Base-by-base conservation (phyloP, 495 filamentous ascomycete genomes). In the Cudoniella acicularis region DNA sequence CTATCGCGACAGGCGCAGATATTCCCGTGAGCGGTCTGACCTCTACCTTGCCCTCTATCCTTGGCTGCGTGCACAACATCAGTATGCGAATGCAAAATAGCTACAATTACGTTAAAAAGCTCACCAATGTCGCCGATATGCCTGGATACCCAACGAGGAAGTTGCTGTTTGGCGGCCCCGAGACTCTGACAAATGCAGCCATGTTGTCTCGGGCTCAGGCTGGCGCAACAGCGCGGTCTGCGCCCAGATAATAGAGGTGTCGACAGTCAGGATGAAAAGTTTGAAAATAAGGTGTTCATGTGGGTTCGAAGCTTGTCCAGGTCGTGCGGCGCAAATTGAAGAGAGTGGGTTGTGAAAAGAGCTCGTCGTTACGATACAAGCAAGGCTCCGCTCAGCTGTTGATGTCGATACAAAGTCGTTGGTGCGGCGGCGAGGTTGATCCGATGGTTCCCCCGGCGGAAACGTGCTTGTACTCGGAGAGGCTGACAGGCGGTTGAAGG, bases 21-120 rank as follows among this genome's bases (percentile, higher is more conserved):
- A 88, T 83, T 40, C 94, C 94, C 40, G 83, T 76, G 63, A 81
- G 80, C 30, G 94, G 95, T 56, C 94, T 87, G 63, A 98, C 96
- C 76, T 98, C 94, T 71, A 98, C 94, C 74, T 95, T 97, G 56
- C 94, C 94, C 76, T 96, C 92, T 74, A 98, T 91, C 64, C 94
- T 86, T 59, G 94, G 94, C 91, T 97, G 68, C 18, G 46, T 42
- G 22, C 24, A 22, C 26, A 59, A 26, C 36, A 25, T 65, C 41
- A 65, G 59, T 54, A 47, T 46, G 49, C 47, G 18, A 21, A 43
- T 21, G 27, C 59, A 69, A 57, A 58, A 51, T 47, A 56, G 50
- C 61, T 61, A 62, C 52, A 49, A 45, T 20, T 36, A 50, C 26
- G 49, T 50, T 18, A 55, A 4, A 60, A 20, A 25, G 75, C 87